Evolutionary conservation across 768 basidiomycete species (phyloP).

Genomic region (Hericium alpestre): DNA sequence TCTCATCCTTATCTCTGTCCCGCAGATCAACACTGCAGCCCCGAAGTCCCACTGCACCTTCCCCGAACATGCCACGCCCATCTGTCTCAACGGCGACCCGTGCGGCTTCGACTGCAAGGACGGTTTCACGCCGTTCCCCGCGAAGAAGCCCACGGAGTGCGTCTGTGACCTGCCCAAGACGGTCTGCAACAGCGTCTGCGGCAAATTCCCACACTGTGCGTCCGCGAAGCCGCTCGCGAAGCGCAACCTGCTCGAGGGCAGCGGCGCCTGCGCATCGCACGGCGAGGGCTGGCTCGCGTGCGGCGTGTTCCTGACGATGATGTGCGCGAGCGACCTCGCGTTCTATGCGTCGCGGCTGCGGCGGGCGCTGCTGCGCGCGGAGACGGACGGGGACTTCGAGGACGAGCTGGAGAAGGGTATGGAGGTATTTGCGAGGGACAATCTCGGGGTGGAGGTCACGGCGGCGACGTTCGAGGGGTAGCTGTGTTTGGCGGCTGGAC

Average conservation of each 20-base stretch:
- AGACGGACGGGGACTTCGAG: slow-evolving; percentile 48
- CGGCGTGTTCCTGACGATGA: slow-evolving; percentile 50
- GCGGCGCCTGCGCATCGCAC: slow-evolving; percentile 4
- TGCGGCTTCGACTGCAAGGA: slow-evolving; percentile 38
- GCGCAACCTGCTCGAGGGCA: slow-evolving; percentile 25
- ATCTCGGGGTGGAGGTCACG: slow-evolving; percentile 66
- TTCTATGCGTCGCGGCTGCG: slow-evolving; percentile 42
- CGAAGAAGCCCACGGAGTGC: slow-evolving; percentile 27
- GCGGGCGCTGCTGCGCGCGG: slow-evolving; percentile 36
- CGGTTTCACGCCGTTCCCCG: slow-evolving; percentile 27
- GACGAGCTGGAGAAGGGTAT: slow-evolving; percentile 72
- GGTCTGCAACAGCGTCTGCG: slow-evolving; percentile 41
- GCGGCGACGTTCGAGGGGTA: background rate
- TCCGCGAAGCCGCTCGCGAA: slow-evolving; percentile 17
- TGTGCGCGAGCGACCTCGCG: slow-evolving; percentile 58
- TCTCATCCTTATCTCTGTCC: background rate
- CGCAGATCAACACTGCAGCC: slow-evolving; percentile 18
- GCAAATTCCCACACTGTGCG: slow-evolving; percentile 13
- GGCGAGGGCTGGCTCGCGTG: slow-evolving; percentile 29
- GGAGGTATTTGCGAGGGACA: slow-evolving; percentile 64
- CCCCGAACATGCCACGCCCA: slow-evolving; percentile 29
- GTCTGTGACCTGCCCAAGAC: slow-evolving; percentile 30
- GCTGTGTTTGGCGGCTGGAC: background rate
- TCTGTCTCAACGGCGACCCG: slow-evolving; percentile 26
- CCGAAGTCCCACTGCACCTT: slow-evolving; percentile 25